These are phyloP conservation scores for Aureobasidium leucospermi DNA, from an alignment of 2,329 filamentous ascomycete species.

Conservation along the genomic window DNA sequence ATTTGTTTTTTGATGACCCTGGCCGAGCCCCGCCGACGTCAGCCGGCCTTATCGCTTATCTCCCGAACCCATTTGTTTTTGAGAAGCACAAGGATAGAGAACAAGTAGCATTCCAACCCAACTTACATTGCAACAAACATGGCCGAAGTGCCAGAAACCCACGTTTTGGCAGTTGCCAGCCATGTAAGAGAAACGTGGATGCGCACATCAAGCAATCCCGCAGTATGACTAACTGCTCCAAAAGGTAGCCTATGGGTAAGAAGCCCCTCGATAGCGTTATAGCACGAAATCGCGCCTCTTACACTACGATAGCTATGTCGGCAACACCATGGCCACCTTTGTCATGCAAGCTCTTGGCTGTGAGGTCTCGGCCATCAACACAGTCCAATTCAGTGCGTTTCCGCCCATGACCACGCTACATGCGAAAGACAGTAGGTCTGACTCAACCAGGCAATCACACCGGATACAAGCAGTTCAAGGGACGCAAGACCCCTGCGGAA, in stretches of 20 bases:
- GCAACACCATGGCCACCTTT: slow-evolving; percentile 94
- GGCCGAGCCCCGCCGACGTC: background rate
- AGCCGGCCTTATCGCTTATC: slow-evolving; percentile 12
- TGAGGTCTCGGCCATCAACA: slow-evolving; percentile 90
- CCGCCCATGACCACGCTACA: background rate
- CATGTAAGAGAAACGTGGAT: slow-evolving; percentile 62
- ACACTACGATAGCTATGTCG: slow-evolving; percentile 66
- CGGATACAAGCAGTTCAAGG: slow-evolving; percentile 82
- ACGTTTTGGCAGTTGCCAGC: slow-evolving; percentile 82
- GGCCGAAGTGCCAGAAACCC: slow-evolving; percentile 49
- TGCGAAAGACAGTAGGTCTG: background rate
- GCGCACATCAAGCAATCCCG: slow-evolving; percentile 23
- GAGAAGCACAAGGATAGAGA: background rate
- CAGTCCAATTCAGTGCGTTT: slow-evolving; percentile 86
- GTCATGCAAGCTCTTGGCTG: slow-evolving; percentile 90
- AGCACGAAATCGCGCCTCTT: slow-evolving; percentile 10
- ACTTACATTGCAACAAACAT: background rate
- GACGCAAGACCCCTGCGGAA: slow-evolving; percentile 69
- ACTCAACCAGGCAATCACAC: slow-evolving; percentile 71
- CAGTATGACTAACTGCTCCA: slow-evolving; percentile 20
- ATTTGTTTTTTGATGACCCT: background rate
- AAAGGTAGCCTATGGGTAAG: slow-evolving; percentile 69
- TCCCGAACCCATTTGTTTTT: background rate
- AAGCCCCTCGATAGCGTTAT: slow-evolving; percentile 20
- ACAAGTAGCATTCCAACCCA: background rate